These are phyloP conservation scores for Musa schizocarpa DNA, from an alignment of 176 grass and related monocot genomes.

Conservation along the genomic window DNA sequence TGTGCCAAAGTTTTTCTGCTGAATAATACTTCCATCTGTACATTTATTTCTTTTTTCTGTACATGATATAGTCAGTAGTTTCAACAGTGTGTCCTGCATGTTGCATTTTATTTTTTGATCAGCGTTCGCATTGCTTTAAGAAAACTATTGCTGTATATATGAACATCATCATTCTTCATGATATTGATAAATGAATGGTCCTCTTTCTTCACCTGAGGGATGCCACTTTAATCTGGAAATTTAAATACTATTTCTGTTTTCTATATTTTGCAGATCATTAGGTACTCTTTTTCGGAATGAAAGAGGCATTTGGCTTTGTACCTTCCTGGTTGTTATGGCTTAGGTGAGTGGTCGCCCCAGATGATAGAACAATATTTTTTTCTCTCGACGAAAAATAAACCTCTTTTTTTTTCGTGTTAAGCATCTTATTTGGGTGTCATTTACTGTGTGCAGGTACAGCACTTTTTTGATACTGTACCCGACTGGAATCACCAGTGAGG, in stretches of 20 bases:
- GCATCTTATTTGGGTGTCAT: slow-evolving; percentile 1
- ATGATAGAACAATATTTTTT: neutral
- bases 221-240: neutral
- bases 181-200: neutral
- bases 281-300: slow-evolving; percentile 91
- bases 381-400: neutral
- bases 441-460: slow-evolving; percentile 29
- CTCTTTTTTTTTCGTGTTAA: neutral
- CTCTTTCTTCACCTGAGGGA: no score
- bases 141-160: neutral
- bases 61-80: neutral
- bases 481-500: slow-evolving; percentile 43
- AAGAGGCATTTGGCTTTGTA: slow-evolving; percentile 61
- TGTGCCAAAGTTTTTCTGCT: neutral
- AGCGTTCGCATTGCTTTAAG: neutral
- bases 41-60: neutral
- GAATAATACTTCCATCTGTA: neutral
- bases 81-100: neutral
- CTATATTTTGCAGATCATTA: slow-evolving; percentile 45
- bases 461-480: slow-evolving; percentile 44
- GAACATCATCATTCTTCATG: neutral
- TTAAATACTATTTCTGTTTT: neutral
- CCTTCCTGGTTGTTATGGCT: slow-evolving; percentile 91
- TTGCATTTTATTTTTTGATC: neutral
- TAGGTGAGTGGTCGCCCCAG: slow-evolving; percentile 25